A percentile compares a stretch with the other conserved stretches of the same genome.
phyloP scores from a whole-genome alignment of 2,329 filamentous ascomycete species.

The Neophaeococcomyces aloes region DNA sequence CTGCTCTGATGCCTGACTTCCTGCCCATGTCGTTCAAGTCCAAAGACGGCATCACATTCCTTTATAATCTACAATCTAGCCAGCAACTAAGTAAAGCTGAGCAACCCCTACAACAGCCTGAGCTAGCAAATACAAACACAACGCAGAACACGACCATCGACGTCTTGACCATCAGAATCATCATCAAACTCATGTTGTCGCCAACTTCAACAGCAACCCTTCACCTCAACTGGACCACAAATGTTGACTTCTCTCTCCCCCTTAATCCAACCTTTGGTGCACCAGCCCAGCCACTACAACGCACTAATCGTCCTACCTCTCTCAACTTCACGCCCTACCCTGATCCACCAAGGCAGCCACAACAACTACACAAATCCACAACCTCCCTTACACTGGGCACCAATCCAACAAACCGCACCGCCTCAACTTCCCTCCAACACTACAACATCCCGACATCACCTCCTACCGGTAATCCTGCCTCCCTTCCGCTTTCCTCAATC shows the following conservation, averaged over 20 bases:
- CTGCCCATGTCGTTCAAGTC: constrained; percentile 37
- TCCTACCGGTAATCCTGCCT: not conserved
- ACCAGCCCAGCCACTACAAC: constrained; percentile 36
- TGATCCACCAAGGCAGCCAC: not conserved
- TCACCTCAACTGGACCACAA: constrained; percentile 39
- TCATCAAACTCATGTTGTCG: constrained; percentile 31
- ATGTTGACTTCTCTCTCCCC: constrained; percentile 39
- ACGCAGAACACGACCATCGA: constrained; percentile 30
- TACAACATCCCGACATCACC: not conserved
- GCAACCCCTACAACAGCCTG: constrained; percentile 15
- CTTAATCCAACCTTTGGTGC: constrained; percentile 38
- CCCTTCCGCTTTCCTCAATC: constrained; percentile 24
- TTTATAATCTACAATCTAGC: constrained; percentile 31
- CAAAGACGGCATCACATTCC: constrained; percentile 46
- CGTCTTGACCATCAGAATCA: constrained; percentile 39
- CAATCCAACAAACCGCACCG: constrained; percentile 11
- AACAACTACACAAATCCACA: constrained; percentile 15
- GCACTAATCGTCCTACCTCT: constrained; percentile 32
- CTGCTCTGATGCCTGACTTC: constrained; percentile 30
- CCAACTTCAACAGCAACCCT: constrained; percentile 35
- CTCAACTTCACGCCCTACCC: constrained; percentile 4
- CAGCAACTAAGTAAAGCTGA: constrained; percentile 15
- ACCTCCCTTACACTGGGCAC: constrained; percentile 30
- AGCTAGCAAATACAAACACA: constrained; percentile 23
- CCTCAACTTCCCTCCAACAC: constrained; percentile 11